These are phyloP conservation scores for Globisporangium alternatum DNA, from an alignment of 352 stramenopile species.

Conservation along the genomic window DNA sequence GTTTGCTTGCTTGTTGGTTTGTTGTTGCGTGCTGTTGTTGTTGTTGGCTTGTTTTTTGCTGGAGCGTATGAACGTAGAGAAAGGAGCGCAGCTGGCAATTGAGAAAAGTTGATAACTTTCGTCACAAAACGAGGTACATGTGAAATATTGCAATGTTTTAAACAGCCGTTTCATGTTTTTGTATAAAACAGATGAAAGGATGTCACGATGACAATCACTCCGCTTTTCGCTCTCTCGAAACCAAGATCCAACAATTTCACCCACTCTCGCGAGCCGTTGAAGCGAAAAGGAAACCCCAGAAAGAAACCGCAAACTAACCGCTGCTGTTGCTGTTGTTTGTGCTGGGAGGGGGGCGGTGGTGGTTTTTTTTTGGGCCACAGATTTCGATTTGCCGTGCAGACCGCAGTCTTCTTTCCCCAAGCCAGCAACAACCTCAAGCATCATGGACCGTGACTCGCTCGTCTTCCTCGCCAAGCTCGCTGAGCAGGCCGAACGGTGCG, in stretches of 20 bases:
- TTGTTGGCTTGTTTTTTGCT: background rate
- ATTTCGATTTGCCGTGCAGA: constrained; percentile 52
- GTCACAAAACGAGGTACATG: too few species aligned
- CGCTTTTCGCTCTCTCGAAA: background rate
- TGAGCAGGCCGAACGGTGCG: too few species aligned
- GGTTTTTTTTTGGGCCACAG: constrained; percentile 41
- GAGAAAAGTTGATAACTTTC: background rate
- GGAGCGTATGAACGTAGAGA: background rate
- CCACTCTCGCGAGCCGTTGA: background rate
- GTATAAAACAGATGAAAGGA: background rate
- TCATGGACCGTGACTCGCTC: too few species aligned
- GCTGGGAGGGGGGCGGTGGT: background rate
- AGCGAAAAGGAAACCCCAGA: constrained; percentile 1
- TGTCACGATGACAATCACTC: background rate
- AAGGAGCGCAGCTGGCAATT: background rate
- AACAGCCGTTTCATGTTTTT: too few species aligned
- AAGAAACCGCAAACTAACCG: background rate
- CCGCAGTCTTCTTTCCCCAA: constrained; percentile 26
- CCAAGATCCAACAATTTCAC: background rate
- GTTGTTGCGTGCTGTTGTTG: background rate
- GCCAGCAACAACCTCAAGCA: background rate
- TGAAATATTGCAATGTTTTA: too few species aligned
- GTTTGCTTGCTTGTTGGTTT: background rate
- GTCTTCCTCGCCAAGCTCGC: too few species aligned
- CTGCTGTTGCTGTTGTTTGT: background rate